Evolutionary conservation across 352 stramenopile genomes (phyloP), one percentile per base, ranked within the genome.

Genomic region (Pythium myriotylum): DNA sequence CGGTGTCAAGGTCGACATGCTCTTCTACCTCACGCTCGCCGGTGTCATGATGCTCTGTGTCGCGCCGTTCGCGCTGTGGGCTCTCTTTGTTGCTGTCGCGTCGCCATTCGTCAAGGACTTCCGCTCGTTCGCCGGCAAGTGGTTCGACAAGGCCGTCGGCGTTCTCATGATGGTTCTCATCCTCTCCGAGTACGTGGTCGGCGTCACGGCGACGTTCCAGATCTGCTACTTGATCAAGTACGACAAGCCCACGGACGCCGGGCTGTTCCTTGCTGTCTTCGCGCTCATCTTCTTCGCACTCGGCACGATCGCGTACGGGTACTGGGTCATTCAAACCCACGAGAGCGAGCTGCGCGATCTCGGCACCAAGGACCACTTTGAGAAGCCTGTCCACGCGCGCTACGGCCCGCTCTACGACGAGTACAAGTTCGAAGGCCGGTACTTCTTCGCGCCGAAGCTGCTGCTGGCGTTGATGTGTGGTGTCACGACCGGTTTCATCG

Each of bases 361-460:
- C 29, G 85, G 85, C 27, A 94, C 81, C 10, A 91, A 92, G 54
- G 77, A 89, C 47, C 86, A 95, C 66, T 91, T 92, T 50, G 80
- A 92, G 33, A 95, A 95, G 76, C 75, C 79, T 20, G 85, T 95
- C 45, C 81, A 94, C 62, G 69, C 66, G 19, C 80, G 82, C 1
- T 95, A 94, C 48, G 86, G 86, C 0, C 84, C 84, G 37, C 67
- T 95, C 6, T 95, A 95, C 70, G 86, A 95, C 53, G 84, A 95
- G 55, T 92, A 95, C 76, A 91, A 79, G 50, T 95, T 90, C 51
- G 83, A 94, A 55, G 79, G 81, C 10, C 86, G 86, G 10, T 95
- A 89, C 67, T 95, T 95, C 68, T 95, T 95, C 58, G 82, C 86
- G 5, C 81, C 83, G 7, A 94, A 94, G 75, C 77, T 95, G 16